Conservation (phyloP, 257 asterid species). For the Solanum infundibuliforme region DNA sequence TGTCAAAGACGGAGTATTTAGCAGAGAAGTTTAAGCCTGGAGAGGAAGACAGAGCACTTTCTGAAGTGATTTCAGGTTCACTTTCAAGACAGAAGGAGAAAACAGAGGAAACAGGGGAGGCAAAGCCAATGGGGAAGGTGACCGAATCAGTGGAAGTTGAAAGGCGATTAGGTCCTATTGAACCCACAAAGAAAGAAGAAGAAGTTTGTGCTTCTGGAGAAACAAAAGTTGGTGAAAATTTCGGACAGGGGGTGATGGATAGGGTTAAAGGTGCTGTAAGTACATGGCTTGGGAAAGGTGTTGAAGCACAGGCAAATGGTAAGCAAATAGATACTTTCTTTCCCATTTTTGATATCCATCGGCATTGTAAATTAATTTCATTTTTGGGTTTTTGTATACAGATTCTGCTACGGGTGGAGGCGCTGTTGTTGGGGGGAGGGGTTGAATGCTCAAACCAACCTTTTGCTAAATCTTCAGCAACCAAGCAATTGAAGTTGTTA, state of each 20-base stretch:
- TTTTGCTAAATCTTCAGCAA: neutral
- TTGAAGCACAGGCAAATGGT: slow-evolving; percentile 17
- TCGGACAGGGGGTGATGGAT: slow-evolving; percentile 38
- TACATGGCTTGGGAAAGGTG: slow-evolving; percentile 50
- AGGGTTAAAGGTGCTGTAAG: slow-evolving; percentile 39
- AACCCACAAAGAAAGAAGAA: slow-evolving; percentile 25
- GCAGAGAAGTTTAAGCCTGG: slow-evolving; percentile 52
- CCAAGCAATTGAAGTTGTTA: neutral
- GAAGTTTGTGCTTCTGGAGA: slow-evolving; percentile 13
- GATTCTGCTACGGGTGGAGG: neutral
- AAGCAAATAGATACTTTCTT: neutral
- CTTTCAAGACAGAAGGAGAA: slow-evolving; percentile 28
- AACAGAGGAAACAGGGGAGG: slow-evolving; percentile 2
- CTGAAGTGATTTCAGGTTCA: slow-evolving; percentile 37
- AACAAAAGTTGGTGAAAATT: slow-evolving; percentile 7
- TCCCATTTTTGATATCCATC: neutral
- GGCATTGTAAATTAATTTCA: neutral
- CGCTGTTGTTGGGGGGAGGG: neutral
- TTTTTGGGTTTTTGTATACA: neutral
- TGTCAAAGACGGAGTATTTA: slow-evolving; percentile 40
- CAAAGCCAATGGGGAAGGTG: slow-evolving; percentile 23
- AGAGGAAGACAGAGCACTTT: slow-evolving; percentile 71
- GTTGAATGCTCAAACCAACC: neutral
- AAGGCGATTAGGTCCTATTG: slow-evolving; percentile 23
- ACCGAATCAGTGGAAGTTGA: slow-evolving; percentile 45